Base-by-base conservation (phyloP, 164 flowering plant species). In the Hamamelis virginiana region DNA sequence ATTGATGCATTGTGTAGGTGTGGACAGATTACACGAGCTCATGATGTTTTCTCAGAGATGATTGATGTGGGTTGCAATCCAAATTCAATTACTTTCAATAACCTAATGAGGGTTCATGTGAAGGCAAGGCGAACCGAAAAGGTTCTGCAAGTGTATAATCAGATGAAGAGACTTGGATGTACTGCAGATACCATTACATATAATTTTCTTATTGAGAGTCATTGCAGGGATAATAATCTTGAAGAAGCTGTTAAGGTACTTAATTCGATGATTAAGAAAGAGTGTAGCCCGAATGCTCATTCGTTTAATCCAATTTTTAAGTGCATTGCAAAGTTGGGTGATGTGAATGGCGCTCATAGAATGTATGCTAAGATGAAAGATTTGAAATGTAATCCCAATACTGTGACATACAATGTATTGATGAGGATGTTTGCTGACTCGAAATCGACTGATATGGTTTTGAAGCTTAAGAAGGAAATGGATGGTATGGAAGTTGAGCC, bases 21-120 rank as follows among this genome's bases (percentile, higher is more conserved):
- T n/a, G 96, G 96, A 66, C 94, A 91, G 70, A 83, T 88, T 16
- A 85, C 85, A 0, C 86, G 96, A 4, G 97, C 96, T 1, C 86
- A 91, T 41, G 98, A 92, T 73, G 91, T 95, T 16, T 92, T 95
- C 43, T 67, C 91, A 0, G 97, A 92, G 69, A 95, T 95, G 98
- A 38, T 95, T 14, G 96, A 92, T 69, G 81, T 52, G 14, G 94
- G 94, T 0, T 83, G 88, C 65, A 58, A 71, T 4, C 97, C 97
- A 0, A 95, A 95, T 69, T 75, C 93, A 0, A 71, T 85, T 46
- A 92, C 97, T 53, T 95, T 89, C 64, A 95, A 92, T 68, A 89
- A 83, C 67, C 68, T 95, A 65, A 95, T 95, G 93, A 66, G 98
- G 53, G 89, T 84, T 48, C 97, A 95, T 83, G 97, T 82, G 3